Base-by-base conservation (phyloP, 257 asterid genomes). In the Solanum clarkiae region DNA sequence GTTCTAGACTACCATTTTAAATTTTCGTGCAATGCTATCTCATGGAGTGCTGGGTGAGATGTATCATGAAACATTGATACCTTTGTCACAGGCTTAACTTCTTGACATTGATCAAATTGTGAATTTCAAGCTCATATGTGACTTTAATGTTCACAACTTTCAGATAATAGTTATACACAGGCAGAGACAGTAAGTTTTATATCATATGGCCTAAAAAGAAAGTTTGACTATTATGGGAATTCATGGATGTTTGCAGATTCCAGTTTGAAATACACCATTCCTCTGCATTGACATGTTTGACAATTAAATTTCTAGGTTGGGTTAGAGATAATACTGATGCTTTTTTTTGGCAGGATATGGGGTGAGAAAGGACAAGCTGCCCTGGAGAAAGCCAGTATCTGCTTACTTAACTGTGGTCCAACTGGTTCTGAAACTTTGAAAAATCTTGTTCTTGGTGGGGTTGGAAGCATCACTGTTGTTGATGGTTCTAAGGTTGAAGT, bases 341-440 rank as follows among this genome's bases (percentile, higher is more conserved):
- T 85, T 6, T 80, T 6, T 81, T 84, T 84, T 91, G 87, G 87
- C 91, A 97, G 98, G 90, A 97, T 97, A 85, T 97, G 99, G 99
- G 98, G 99, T n/a, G 99, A 97, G 90, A 95, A 95, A 88, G 99
- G 99, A 82, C 99, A 97, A 88, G 91, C 95, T 83, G 98, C 98
- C 12, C 95, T 97, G 45, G 99, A 97, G 92, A 97, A 93, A 92
- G 90, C 99, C 44, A 95, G 98, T 90, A 92, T 97, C 75, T 95
- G 99, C 85, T 92, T 97, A 88, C 90, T 97, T 88, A 97, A 97
- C 90, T 97, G 99, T 87, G 98, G 99, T 7, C 98, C 99, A 60
- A 97, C 98, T 32, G 99, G 99, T 57, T 94, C 99, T 0, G 99
- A 97, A 87, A 93, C 98, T 69, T 91, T 97, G 82, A 97, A 97